These are phyloP conservation scores for Acaromyces ingoldii DNA, from an alignment of 1,284 basidiomycete genomes.

Conservation along the genomic window DNA sequence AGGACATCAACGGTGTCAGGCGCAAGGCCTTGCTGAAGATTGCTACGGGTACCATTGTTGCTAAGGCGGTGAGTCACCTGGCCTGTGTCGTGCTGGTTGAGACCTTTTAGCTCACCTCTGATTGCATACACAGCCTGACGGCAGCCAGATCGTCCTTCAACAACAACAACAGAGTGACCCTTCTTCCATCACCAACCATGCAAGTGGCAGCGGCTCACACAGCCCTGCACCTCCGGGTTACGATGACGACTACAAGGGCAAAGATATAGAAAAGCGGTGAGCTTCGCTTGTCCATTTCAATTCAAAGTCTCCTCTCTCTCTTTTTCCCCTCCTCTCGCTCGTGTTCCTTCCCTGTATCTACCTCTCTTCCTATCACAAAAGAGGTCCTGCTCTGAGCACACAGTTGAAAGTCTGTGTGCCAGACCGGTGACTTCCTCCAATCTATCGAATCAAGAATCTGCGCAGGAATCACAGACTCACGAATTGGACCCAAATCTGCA, in stretches of 20 bases:
- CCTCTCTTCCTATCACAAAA: too few species aligned
- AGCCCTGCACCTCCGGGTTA: not conserved
- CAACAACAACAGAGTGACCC: not conserved
- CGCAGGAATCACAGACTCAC: too few species aligned
- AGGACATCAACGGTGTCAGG: constrained; percentile 29
- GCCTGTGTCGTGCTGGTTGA: not conserved
- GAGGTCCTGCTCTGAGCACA: too few species aligned
- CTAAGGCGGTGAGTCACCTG: not conserved
- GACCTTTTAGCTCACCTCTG: not conserved
- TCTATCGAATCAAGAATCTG: too few species aligned
- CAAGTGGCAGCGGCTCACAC: not conserved
- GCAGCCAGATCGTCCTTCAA: not conserved
- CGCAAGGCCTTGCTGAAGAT: constrained; percentile 3
- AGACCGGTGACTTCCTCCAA: too few species aligned
- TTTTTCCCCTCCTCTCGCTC: too few species aligned
- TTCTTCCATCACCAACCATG: not conserved
- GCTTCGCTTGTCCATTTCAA: not conserved
- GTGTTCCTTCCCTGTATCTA: too few species aligned
- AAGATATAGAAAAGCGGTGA: not conserved
- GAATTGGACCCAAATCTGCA: too few species aligned
- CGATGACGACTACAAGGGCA: not conserved
- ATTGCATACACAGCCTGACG: constrained; percentile 3
- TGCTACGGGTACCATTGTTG: constrained; percentile 3
- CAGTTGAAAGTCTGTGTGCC: too few species aligned
- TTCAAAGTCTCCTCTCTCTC: too few species aligned